Percentiles rank a stretch among this genome's conserved stretches.
Conservation (phyloP, 257 asterid genomes). For the Dorcoceras hygrometricum region DNA sequence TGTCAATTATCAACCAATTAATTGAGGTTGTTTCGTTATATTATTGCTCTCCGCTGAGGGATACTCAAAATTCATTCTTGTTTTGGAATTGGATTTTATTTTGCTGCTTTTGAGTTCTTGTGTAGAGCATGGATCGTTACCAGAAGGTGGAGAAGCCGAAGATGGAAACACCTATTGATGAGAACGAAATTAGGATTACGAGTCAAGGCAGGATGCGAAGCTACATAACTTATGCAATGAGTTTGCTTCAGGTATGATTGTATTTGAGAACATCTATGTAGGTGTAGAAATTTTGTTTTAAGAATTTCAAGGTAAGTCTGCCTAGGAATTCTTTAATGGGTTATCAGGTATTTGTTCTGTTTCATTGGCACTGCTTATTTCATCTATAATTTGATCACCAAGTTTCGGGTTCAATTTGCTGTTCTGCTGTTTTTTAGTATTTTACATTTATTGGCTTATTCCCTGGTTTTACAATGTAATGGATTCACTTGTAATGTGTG, state of each 20-base stretch:
- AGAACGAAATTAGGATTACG: slow-evolving; percentile 69
- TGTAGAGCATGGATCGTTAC: slow-evolving; percentile 67
- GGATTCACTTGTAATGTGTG: background rate
- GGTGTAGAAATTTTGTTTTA: slow-evolving; percentile 1
- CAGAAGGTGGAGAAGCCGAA: slow-evolving; percentile 72
- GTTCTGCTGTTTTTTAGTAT: background rate
- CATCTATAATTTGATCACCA: background rate
- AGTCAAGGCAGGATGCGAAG: slow-evolving; percentile 71
- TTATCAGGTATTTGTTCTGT: too few relatives aligned
- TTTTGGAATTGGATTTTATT: background rate
- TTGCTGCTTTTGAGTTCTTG: background rate
- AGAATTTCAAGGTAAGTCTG: too few relatives aligned
- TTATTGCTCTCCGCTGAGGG: background rate
- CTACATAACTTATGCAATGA: slow-evolving; percentile 64
- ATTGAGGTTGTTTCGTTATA: background rate
- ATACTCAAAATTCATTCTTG: background rate
- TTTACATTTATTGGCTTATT: too few relatives aligned
- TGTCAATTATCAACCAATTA: background rate
- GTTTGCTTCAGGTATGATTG: slow-evolving; percentile 56
- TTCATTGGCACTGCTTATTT: too few relatives aligned
- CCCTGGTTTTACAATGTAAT: background rate
- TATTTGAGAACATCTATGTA: background rate
- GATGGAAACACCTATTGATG: slow-evolving; percentile 53
- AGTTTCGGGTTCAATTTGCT: background rate
- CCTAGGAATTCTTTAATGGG: too few relatives aligned